A percentile compares a stretch with the other conserved stretches of the same genome.
Conservation (phyloP, 2,329 filamentous ascomycete species). For the Claviceps sp. region DNA sequence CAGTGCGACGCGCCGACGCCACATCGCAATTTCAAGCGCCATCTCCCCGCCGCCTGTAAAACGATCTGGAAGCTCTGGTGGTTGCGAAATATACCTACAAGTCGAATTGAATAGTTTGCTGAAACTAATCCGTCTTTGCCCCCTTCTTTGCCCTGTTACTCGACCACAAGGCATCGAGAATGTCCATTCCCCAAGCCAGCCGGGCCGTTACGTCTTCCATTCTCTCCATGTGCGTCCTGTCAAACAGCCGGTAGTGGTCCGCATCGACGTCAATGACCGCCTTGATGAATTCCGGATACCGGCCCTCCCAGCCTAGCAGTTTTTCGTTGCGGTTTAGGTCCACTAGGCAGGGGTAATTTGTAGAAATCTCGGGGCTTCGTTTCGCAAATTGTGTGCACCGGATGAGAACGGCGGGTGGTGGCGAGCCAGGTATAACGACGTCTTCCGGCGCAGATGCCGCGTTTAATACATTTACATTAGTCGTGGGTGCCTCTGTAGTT, state of each 20-base stretch:
- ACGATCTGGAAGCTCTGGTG: too few species aligned
- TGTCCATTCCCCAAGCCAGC: conserved; percentile 5
- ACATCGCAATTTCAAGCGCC: too few species aligned
- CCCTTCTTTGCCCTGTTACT: not conserved
- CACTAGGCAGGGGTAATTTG: conserved; percentile 9
- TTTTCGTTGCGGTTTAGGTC: conserved; percentile 14
- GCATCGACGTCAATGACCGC: conserved; percentile 15
- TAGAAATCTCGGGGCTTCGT: conserved; percentile 3
- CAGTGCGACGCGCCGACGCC: too few species aligned
- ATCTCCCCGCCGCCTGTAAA: too few species aligned
- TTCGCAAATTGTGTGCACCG: conserved; percentile 8
- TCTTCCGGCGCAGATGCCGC: not conserved
- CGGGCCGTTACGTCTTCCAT: conserved; percentile 7
- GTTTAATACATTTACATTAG: not conserved
- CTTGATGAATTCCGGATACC: conserved; percentile 15
- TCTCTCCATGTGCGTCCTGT: conserved; percentile 4
- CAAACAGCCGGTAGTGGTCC: conserved; percentile 16
- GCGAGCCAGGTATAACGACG: not conserved
- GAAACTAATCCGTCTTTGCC: too few species aligned
- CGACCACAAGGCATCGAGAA: conserved; percentile 3
- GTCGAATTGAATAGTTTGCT: too few species aligned
- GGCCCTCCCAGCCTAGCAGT: conserved; percentile 17
- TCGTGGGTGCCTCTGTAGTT: not conserved
- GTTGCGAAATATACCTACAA: not conserved
- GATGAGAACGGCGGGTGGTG: conserved; percentile 14